Evolutionary conservation across 176 grass and related monocot species (phyloP).

Genomic region (Eleusine coracana): DNA sequence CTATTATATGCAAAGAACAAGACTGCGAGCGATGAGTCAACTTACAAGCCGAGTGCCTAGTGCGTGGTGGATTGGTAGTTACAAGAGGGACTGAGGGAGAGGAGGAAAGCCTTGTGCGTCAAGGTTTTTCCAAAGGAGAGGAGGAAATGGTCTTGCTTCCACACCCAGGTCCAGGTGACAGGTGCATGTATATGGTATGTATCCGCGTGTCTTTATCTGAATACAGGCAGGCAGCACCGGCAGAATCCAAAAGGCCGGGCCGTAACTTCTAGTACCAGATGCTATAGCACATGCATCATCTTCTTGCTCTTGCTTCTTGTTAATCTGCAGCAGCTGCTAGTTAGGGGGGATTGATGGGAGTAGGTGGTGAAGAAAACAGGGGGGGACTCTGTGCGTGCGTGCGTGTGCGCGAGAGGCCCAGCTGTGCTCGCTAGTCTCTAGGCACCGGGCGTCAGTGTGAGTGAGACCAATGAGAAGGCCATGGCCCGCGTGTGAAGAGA

Average conservation of each 20-base stretch:
- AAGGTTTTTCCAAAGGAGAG: constrained; percentile 31
- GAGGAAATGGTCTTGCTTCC: constrained; percentile 23
- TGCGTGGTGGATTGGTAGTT: constrained; percentile 23
- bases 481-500: neutral
- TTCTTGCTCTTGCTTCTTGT: neutral
- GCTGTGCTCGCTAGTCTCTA: neutral
- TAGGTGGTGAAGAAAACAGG: neutral
- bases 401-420: neutral
- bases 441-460: neutral
- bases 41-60: neutral
- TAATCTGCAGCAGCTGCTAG: neutral
- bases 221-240: neutral
- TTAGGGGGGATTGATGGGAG: neutral
- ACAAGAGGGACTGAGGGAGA: neutral
- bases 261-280: neutral
- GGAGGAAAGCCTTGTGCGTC: neutral
- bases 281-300: neutral
- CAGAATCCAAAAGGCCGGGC: constrained; percentile 12
- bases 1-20: neutral
- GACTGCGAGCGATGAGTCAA: neutral
- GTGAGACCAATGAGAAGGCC: neutral
- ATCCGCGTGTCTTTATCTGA: neutral
- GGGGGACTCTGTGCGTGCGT: neutral
- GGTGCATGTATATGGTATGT: neutral
- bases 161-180: neutral